phyloP scores from a whole-genome alignment of 352 stramenopile species.

The Pythium insidiosum region DNA sequence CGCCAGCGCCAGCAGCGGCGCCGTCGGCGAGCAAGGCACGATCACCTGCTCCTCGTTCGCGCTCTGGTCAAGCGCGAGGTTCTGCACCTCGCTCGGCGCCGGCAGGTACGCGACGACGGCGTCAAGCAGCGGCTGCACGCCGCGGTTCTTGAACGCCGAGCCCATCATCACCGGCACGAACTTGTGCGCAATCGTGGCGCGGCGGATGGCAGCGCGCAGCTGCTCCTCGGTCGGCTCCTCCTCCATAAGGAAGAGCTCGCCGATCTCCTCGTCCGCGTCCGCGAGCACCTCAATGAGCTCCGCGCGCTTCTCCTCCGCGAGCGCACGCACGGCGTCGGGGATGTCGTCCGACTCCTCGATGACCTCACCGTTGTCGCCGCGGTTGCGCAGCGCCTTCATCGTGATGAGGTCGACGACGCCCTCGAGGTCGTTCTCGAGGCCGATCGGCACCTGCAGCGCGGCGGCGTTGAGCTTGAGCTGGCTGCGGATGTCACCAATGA shows the following conservation, averaged over 20 bases:
- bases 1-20: slow-evolving; percentile 94
- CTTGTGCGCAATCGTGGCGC: slow-evolving; percentile 93
- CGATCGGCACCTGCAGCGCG: slow-evolving; percentile 96
- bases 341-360: slow-evolving; percentile 89
- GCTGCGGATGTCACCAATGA: slow-evolving; percentile 91
- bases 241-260: slow-evolving; percentile 98
- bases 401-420: slow-evolving; percentile 96
- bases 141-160: slow-evolving; percentile 96
- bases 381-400: slow-evolving; percentile 86
- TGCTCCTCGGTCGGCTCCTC: slow-evolving; percentile 90
- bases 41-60: slow-evolving; percentile 88
- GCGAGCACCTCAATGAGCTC: slow-evolving; percentile 94
- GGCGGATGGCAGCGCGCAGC: slow-evolving; percentile 92
- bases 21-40: slow-evolving; percentile 82
- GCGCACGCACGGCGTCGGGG: slow-evolving; percentile 71
- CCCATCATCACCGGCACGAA: slow-evolving; percentile 99
- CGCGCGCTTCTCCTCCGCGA: slow-evolving; percentile 86
- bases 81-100: slow-evolving; percentile 90
- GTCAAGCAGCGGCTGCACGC: slow-evolving; percentile 98
- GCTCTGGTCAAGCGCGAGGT: slow-evolving; percentile 93
- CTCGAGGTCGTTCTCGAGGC: slow-evolving; percentile 91
- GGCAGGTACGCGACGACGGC: slow-evolving; percentile 97
- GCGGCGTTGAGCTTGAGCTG: slow-evolving; percentile 97
- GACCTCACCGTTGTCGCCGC: slow-evolving; percentile 85
- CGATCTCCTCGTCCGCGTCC: slow-evolving; percentile 98